Evolutionary conservation across 352 stramenopile genomes (phyloP), one percentile per base, ranked within the genome.

Genomic region (Pythium phragmiticola): DNA sequence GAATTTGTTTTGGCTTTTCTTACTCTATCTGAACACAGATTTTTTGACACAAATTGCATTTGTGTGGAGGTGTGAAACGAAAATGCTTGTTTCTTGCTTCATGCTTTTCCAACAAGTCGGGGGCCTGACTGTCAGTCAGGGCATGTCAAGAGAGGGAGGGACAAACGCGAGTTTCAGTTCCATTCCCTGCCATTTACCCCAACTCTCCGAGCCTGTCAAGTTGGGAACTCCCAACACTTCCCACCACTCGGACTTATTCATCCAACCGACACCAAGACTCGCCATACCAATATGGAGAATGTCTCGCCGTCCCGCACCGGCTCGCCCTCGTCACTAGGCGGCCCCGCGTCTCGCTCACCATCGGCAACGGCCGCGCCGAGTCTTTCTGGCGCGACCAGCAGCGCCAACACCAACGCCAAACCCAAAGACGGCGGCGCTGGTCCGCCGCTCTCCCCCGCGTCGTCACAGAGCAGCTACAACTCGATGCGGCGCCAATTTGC

Each of bases 401-500:
- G 14, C 16, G 41, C 52, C 41, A 36, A 46, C 39, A 12, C 39
- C 16, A 46, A 46, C 39, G 39, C 52, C 17, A 46, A 28, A 9
- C 33, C 52, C 33, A 36, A 49, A n/a, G 28, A 19, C 2, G 21
- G 39, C 13, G 39, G n/a, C 42, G 51, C 59, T 14, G 13, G 6
- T 50, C 47, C 26, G 4, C 55, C 62, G 33, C 58, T 65, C 12
- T 65, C 63, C 7, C 63, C 63, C 41, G 63, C 43, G 6, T 43
- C 42, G 14, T 63, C 63, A 13, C 53, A 47, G 17, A 33, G 26
- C 7, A 45, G 14, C 12, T 47, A 56, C 21, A 17, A 43, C 33
- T 50, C 72, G 39, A 19, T 59, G 66, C 23, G 48, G 54, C 21
- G 68, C 42, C 74, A 63, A 42, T 84, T 75, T 37, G 66, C 72